Evolutionary conservation across 164 flowering plant genomes (phyloP).

Genomic region (Berberis thunbergii): DNA sequence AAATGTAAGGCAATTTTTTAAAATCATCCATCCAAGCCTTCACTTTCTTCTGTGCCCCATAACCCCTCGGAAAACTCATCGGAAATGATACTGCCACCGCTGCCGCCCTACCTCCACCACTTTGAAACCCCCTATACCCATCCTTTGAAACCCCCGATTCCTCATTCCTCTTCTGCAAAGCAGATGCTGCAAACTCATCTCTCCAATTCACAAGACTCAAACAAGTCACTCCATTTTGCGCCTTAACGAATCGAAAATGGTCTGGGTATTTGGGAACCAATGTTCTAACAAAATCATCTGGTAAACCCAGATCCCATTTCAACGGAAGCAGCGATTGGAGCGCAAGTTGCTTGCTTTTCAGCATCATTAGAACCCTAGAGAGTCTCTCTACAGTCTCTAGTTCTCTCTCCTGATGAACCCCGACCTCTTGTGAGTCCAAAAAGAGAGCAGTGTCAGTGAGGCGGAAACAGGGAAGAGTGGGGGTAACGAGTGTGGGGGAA

Average conservation of each 20-base stretch:
- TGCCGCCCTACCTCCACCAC: constrained; percentile 24
- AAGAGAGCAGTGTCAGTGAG: constrained; percentile 53
- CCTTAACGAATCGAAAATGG: constrained; percentile 46
- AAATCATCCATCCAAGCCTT: constrained; percentile 95
- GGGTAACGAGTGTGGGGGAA: constrained; percentile 59
- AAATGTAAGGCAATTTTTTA: constrained; percentile 84
- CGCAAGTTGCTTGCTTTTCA: constrained; percentile 33
- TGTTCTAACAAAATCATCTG: constrained; percentile 45
- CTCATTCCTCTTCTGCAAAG: constrained; percentile 60
- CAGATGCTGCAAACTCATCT: constrained; percentile 65
- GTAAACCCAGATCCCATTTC: constrained; percentile 89
- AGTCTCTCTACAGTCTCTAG: constrained; percentile 50
- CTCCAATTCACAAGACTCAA: constrained; percentile 52
- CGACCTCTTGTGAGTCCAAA: constrained; percentile 47
- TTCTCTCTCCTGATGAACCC: constrained; percentile 30
- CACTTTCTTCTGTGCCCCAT: constrained; percentile 82
- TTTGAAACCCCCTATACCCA: constrained; percentile 52
- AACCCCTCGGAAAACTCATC: constrained; percentile 82
- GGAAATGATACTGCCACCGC: constrained; percentile 53
- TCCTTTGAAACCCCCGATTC: constrained; percentile 16
- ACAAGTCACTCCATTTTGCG: constrained; percentile 40
- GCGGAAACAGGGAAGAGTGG: constrained; percentile 56
- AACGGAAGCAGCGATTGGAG: constrained; percentile 46
- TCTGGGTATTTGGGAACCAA: constrained; percentile 50
- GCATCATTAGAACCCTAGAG: constrained; percentile 66